These are phyloP conservation scores for Penicillium sp. DNA, from an alignment of 2,329 filamentous ascomycete genomes.

Conservation along the genomic window DNA sequence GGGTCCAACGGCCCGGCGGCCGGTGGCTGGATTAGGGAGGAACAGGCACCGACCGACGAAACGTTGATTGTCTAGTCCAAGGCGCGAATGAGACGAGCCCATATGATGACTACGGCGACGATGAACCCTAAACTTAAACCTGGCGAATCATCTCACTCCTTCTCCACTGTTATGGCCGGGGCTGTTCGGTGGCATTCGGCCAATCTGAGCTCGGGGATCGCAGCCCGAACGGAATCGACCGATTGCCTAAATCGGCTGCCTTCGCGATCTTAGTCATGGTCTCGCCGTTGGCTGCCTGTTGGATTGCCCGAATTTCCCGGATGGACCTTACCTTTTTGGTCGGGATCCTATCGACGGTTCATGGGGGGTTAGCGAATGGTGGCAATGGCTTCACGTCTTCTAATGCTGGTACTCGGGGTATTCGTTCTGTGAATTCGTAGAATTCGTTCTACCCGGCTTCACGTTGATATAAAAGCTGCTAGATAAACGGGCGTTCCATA, in stretches of 20 bases:
- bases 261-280: neutral
- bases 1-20: conserved; percentile 6
- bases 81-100: conserved; percentile 5
- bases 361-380: too few relatives aligned
- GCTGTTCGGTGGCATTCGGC: too few relatives aligned
- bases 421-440: neutral
- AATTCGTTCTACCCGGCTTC: neutral
- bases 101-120: neutral
- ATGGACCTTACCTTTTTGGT: neutral
- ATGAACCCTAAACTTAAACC: conserved; percentile 17
- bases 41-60: conserved; percentile 17
- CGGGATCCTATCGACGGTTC: neutral
- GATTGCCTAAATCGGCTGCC: conserved; percentile 14
- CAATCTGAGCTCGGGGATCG: neutral
- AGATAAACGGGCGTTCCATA: neutral
- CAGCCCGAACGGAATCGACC: conserved; percentile 10
- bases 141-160: conserved; percentile 10
- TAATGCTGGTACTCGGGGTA: neutral
- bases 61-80: neutral
- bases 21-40: conserved; percentile 19
- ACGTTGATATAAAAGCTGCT: neutral
- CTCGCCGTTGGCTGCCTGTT: conserved; percentile 4
- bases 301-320: conserved; percentile 3
- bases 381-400: too few relatives aligned
- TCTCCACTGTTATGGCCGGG: neutral